Conservation (phyloP, 352 stramenopile genomes). For the Thraustotheca clavata region DNA sequence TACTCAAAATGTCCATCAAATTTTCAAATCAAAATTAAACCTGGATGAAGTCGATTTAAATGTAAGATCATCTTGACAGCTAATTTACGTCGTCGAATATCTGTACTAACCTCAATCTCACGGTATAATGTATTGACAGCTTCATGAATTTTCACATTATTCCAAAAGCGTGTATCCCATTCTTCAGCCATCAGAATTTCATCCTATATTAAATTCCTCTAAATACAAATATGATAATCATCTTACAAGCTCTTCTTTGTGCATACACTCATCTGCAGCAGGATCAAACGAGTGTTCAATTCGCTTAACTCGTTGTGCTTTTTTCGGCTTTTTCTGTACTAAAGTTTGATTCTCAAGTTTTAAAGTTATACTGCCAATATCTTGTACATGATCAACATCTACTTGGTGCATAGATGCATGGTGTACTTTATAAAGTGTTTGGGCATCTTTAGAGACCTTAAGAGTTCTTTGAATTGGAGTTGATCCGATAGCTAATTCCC, state of each 20-base stretch:
- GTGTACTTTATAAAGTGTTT: conserved; percentile 44
- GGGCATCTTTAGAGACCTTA: conserved; percentile 44
- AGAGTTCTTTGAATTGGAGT: conserved; percentile 37
- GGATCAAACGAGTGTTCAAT: conserved; percentile 26
- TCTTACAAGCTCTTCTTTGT: conserved; percentile 52
- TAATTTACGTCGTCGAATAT: conserved; percentile 37
- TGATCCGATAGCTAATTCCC: conserved; percentile 42
- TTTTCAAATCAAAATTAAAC: conserved; percentile 21
- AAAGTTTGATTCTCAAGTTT: conserved; percentile 44
- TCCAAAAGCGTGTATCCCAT: conserved; percentile 71
- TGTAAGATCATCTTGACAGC: conserved; percentile 61
- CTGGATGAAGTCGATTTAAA: conserved; percentile 56
- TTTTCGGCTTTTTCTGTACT: conserved; percentile 27
- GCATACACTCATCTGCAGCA: conserved; percentile 35
- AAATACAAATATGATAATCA: neutral
- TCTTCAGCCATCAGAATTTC: conserved; percentile 73
- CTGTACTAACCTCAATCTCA: conserved; percentile 42
- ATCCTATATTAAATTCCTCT: conserved; percentile 28
- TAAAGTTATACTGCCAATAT: conserved; percentile 46
- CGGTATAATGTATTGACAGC: conserved; percentile 61
- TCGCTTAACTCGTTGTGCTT: conserved; percentile 20
- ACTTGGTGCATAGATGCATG: conserved; percentile 44
- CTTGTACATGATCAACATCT: conserved; percentile 45
- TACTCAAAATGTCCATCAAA: conserved; percentile 10
- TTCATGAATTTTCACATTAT: conserved; percentile 41